phyloP scores from a whole-genome alignment of 2,329 filamentous ascomycete genomes.

The Cladosporium sp. region DNA sequence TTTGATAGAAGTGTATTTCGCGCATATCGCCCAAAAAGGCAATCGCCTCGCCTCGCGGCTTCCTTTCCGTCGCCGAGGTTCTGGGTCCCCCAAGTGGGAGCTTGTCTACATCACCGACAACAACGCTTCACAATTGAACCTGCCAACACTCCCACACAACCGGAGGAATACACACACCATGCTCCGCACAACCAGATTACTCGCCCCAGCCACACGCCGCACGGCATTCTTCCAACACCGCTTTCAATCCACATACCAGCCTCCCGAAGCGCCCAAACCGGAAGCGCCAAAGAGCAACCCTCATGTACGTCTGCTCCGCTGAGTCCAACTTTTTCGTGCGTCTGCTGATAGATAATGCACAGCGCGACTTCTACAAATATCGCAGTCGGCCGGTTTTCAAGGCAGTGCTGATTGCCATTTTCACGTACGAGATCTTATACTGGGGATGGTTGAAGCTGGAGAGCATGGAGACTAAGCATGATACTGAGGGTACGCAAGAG shows the following conservation, averaged over 20 bases:
- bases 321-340: no score
- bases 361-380: slow-evolving; percentile 61
- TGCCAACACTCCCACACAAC: background rate
- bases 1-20: no score
- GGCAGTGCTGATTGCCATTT: slow-evolving; percentile 67
- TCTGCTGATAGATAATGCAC: background rate
- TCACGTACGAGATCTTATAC: slow-evolving; percentile 74
- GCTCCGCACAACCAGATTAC: slow-evolving; percentile 5
- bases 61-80: background rate
- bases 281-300: slow-evolving; percentile 10
- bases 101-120: background rate
- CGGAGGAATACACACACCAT: background rate
- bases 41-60: background rate
- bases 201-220: slow-evolving; percentile 6
- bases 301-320: slow-evolving; percentile 9
- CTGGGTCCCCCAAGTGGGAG: no score
- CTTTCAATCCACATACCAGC: slow-evolving; percentile 8
- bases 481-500: slow-evolving; percentile 42
- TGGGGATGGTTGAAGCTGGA: slow-evolving; percentile 72
- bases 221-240: slow-evolving; percentile 3
- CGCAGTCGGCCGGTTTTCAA: slow-evolving; percentile 71
- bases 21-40: background rate
- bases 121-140: background rate
- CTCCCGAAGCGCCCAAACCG: background rate
- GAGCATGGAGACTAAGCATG: slow-evolving; percentile 60